Evolutionary conservation across 1,139 yeast species (phyloP).

Genomic region (Saccharomyces hybrid): DNA sequence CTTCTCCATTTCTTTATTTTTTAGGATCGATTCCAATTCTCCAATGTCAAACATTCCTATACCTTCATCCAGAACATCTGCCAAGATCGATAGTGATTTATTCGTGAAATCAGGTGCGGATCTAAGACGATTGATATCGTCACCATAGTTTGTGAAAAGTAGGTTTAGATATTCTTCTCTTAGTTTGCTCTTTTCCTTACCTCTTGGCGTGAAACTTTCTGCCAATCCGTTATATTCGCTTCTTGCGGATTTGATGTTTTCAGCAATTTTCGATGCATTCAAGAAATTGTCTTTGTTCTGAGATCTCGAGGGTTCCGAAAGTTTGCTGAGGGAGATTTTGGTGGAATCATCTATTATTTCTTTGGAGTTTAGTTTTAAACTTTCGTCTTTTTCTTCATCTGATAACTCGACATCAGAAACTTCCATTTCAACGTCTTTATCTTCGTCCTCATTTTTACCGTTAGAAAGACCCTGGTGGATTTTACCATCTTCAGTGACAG

Average conservation of each 20-base stretch:
- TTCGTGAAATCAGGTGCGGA: conserved; percentile 56
- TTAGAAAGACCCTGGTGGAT: not conserved
- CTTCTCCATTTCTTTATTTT: conserved; percentile 1
- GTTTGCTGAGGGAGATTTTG: conserved; percentile 21
- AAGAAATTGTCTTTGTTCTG: not conserved
- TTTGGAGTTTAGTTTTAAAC: conserved; percentile 5
- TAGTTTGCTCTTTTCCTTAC: conserved; percentile 36
- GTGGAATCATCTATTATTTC: conserved; percentile 19
- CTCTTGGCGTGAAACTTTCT: conserved; percentile 8
- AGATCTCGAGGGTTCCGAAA: not conserved
- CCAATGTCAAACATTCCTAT: conserved; percentile 60
- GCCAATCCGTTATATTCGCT: conserved; percentile 8
- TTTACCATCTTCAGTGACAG: not conserved
- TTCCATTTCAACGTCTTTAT: conserved; percentile 9
- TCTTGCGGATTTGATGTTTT: conserved; percentile 16
- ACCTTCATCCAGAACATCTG: conserved; percentile 59
- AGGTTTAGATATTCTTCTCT: conserved; percentile 47
- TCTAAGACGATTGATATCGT: conserved; percentile 57
- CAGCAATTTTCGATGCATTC: conserved; percentile 11
- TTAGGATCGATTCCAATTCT: conserved; percentile 36
- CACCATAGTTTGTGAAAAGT: conserved; percentile 53
- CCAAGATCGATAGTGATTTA: conserved; percentile 53
- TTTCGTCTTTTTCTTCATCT: conserved; percentile 26
- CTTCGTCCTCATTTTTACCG: not conserved
- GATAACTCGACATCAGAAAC: conserved; percentile 35